Conservation (phyloP, 768 basidiomycete genomes). For the Boletus fagicola region DNA sequence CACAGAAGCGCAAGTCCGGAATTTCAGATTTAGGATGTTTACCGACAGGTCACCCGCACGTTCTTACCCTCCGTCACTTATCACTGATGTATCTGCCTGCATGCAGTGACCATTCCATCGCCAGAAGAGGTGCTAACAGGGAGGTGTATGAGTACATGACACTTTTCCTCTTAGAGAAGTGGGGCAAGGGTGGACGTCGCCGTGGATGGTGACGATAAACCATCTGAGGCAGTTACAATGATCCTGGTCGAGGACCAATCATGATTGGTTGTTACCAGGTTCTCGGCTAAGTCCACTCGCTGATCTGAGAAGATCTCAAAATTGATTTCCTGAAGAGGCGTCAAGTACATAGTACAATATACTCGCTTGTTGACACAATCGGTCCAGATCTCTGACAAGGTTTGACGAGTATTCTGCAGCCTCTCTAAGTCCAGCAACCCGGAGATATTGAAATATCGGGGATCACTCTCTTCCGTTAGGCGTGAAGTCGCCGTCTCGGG, state of each 20-base stretch:
- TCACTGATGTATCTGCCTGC: slow-evolving; percentile 7
- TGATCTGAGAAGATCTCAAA: background rate
- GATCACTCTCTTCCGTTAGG: background rate
- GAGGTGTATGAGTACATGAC: slow-evolving; percentile 90
- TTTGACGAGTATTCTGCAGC: background rate
- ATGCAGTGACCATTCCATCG: slow-evolving; percentile 77
- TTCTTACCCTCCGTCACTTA: background rate
- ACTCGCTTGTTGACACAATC: slow-evolving; percentile 11
- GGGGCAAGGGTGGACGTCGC: slow-evolving; percentile 78
- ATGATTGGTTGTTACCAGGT: background rate
- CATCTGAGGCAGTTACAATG: background rate
- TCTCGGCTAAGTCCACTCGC: background rate
- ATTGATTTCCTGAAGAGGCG: background rate
- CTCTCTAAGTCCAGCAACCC: background rate
- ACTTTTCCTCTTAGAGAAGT: slow-evolving; percentile 83
- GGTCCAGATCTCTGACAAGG: background rate
- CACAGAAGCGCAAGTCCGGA: slow-evolving; percentile 68
- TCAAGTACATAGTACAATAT: slow-evolving; percentile 10
- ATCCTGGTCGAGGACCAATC: background rate
- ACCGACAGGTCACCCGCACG: slow-evolving; percentile 73
- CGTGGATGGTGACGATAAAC: slow-evolving; percentile 50
- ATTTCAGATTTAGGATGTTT: slow-evolving; percentile 91
- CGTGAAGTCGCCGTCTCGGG: background rate
- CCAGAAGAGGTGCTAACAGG: slow-evolving; percentile 67
- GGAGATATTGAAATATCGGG: background rate